phyloP scores from a whole-genome alignment of 2,329 filamentous ascomycete genomes.

The Pseudogymnoascus sp. region DNA sequence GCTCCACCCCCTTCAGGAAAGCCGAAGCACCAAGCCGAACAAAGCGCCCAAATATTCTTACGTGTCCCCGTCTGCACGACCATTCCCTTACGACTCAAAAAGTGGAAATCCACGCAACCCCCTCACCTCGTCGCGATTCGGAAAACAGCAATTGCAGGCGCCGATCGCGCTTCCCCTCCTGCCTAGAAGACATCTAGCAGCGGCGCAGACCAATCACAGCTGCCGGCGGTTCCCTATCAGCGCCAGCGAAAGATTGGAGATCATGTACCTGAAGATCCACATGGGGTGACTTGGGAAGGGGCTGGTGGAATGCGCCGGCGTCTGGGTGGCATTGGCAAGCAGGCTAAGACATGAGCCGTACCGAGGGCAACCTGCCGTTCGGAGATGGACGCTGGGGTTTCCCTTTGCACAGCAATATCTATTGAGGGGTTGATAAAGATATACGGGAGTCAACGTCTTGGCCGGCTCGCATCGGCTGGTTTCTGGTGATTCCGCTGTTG shows the following conservation, averaged over 20 bases:
- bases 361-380: neutral
- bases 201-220: neutral
- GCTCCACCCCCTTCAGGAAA: neutral
- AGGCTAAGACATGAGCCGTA: neutral
- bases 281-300: neutral
- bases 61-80: neutral
- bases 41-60: constrained; percentile 1
- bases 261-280: constrained; percentile 5
- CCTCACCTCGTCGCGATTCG: neutral
- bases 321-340: neutral
- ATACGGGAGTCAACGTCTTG: neutral
- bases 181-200: neutral
- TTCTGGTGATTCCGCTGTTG: neutral
- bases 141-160: neutral
- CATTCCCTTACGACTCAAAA: neutral
- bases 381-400: neutral
- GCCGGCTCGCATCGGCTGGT: neutral
- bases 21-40: neutral
- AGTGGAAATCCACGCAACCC: constrained; percentile 7
- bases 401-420: neutral
- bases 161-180: neutral
- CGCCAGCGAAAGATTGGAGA: neutral
- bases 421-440: neutral
- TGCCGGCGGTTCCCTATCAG: neutral
- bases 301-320: neutral